Conservation (phyloP, 352 stramenopile genomes). For the Phytophthora megakarya region DNA sequence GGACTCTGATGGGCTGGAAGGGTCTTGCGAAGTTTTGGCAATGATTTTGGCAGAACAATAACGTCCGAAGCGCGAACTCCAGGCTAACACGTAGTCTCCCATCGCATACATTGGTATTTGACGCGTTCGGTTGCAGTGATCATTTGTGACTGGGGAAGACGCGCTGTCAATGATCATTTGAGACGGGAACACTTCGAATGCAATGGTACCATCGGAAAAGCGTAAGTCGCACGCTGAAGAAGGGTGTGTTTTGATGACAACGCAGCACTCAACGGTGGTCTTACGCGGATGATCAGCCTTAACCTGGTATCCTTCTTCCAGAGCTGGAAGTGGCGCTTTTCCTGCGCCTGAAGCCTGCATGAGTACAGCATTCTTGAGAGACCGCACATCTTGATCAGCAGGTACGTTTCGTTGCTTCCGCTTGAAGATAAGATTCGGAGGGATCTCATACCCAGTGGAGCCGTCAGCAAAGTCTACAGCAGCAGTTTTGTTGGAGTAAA, state of each 20-base stretch:
- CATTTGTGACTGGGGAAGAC: conserved; percentile 10
- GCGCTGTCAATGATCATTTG: conserved; percentile 75
- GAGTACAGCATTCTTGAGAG: conserved; percentile 77
- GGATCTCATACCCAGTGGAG: conserved; percentile 72
- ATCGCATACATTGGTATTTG: conserved; percentile 30
- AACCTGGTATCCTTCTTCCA: conserved; percentile 77
- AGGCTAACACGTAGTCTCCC: conserved; percentile 68
- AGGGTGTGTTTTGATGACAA: conserved; percentile 69
- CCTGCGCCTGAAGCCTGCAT: conserved; percentile 50
- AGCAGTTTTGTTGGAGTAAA: conserved; percentile 79
- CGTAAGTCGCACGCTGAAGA: conserved; percentile 70
- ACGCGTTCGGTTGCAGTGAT: conserved; percentile 10
- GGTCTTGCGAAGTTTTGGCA: conserved; percentile 34
- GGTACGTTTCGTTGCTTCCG: conserved; percentile 43
- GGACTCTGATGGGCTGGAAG: conserved; percentile 5
- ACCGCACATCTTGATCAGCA: conserved; percentile 64
- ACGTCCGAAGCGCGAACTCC: conserved; percentile 72
- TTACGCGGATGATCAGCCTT: conserved; percentile 73
- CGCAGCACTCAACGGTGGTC: conserved; percentile 62
- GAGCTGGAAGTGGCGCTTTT: conserved; percentile 24
- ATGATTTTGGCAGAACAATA: conserved; percentile 66
- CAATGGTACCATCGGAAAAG: conserved; percentile 79
- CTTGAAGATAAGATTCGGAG: conserved; percentile 62
- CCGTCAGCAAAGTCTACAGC: conserved; percentile 79
- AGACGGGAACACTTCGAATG: conserved; percentile 76